Evolutionary conservation across 148 eudicot genomes (phyloP).

Genomic region (Bassia scoparia): DNA sequence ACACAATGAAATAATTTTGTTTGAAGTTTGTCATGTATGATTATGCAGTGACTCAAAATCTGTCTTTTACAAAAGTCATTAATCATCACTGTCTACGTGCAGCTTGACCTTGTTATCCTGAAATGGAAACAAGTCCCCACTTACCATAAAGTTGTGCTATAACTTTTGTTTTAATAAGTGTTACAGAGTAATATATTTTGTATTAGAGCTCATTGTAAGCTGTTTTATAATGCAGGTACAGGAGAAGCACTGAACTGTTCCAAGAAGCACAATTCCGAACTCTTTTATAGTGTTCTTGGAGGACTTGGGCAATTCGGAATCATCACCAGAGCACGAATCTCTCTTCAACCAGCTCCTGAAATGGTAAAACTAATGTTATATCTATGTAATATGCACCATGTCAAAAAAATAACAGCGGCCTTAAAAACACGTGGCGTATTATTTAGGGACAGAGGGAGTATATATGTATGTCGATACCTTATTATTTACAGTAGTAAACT

Average conservation of each 20-base stretch:
- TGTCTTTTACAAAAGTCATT: not conserved
- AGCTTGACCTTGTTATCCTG: constrained; percentile 17
- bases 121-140: constrained; percentile 16
- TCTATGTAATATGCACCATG: not conserved
- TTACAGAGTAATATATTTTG: not conserved
- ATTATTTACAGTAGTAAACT: too few relatives aligned
- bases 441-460: not conserved
- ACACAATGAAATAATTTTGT: constrained; percentile 10
- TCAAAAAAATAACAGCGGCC: not conserved
- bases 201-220: constrained; percentile 10
- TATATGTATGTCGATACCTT: too few relatives aligned
- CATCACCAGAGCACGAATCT: constrained; percentile 72
- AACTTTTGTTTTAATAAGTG: not conserved
- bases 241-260: constrained; percentile 66
- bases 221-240: constrained; percentile 50
- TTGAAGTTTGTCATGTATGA: constrained; percentile 10
- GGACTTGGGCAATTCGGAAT: constrained; percentile 92
- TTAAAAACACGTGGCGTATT: not conserved
- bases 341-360: constrained; percentile 68
- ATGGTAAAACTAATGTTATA: constrained; percentile 34
- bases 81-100: constrained; percentile 17
- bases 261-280: constrained; percentile 59
- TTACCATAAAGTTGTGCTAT: not conserved
- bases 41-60: not conserved
- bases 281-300: constrained; percentile 71